Evolutionary conservation across 768 basidiomycete species (phyloP).

Genomic region (Leccinum subtestaceum): DNA sequence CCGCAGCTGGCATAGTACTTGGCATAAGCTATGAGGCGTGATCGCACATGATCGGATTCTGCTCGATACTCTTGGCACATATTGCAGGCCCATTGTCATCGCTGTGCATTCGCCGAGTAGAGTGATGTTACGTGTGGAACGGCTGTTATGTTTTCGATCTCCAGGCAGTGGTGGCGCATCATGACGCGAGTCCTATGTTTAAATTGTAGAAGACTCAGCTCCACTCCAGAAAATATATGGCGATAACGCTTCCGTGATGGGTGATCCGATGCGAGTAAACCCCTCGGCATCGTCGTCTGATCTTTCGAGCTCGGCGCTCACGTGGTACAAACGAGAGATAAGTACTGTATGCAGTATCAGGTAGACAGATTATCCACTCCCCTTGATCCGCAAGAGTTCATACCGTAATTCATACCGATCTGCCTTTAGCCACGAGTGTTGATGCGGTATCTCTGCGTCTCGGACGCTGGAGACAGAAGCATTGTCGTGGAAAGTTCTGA

Average conservation of each 20-base stretch:
- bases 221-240: constrained; percentile 45
- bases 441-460: constrained; percentile 77
- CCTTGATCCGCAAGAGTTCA: neutral
- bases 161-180: constrained; percentile 46
- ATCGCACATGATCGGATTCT: neutral
- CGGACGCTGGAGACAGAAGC: constrained; percentile 78
- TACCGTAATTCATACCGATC: constrained; percentile 69
- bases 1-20: neutral
- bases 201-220: constrained; percentile 24
- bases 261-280: constrained; percentile 36
- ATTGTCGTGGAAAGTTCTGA: constrained; percentile 75
- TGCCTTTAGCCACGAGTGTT: constrained; percentile 86
- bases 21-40: neutral
- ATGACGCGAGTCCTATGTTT: constrained; percentile 36
- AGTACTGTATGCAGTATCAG: neutral
- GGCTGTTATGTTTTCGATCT: constrained; percentile 60
- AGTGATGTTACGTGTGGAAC: neutral
- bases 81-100: neutral
- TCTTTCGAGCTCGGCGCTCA: constrained; percentile 82
- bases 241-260: constrained; percentile 37
- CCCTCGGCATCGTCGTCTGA: constrained; percentile 63
- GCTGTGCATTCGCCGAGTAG: neutral
- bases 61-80: neutral
- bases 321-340: constrained; percentile 38
- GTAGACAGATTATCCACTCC: neutral